phyloP scores from a whole-genome alignment of 768 basidiomycete species.

The Pleurotus citrinopileatus region DNA sequence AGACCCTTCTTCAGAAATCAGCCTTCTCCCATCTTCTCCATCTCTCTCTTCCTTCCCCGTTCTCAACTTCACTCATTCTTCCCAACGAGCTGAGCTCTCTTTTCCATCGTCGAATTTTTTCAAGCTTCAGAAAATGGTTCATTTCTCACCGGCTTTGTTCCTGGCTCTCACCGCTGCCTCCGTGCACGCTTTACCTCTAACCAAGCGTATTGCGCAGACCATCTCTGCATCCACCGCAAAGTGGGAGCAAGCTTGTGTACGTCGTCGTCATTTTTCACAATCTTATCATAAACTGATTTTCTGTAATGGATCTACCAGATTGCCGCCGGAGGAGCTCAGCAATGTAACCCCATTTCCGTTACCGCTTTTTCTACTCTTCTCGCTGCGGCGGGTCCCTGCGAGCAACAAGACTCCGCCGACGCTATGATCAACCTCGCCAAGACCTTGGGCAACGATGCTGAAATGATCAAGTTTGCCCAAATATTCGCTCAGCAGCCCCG shows the following conservation, averaged over 20 bases:
- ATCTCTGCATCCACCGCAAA: slow-evolving; percentile 35
- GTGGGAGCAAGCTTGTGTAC: slow-evolving; percentile 49
- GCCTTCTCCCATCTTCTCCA: not conserved
- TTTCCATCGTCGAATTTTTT: slow-evolving; percentile 4
- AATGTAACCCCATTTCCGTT: slow-evolving; percentile 58
- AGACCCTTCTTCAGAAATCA: not conserved
- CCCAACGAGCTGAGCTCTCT: slow-evolving; percentile 12
- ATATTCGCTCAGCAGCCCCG: slow-evolving; percentile 58
- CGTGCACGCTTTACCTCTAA: slow-evolving; percentile 32
- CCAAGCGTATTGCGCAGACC: slow-evolving; percentile 46
- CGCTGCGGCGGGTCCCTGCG: slow-evolving; percentile 51
- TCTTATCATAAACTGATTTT: not conserved
- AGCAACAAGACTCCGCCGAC: slow-evolving; percentile 56
- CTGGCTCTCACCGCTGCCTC: slow-evolving; percentile 28
- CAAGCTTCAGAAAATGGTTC: slow-evolving; percentile 26
- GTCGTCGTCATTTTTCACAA: slow-evolving; percentile 14
- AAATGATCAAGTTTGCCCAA: slow-evolving; percentile 51
- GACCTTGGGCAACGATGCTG: slow-evolving; percentile 32
- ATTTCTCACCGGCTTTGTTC: slow-evolving; percentile 24
- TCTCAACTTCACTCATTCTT: slow-evolving; percentile 9
- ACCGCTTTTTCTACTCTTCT: slow-evolving; percentile 57
- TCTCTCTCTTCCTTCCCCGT: not conserved
- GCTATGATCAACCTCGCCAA: slow-evolving; percentile 45
- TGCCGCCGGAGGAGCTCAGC: slow-evolving; percentile 51
- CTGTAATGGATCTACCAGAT: slow-evolving; percentile 26